Conservation (phyloP, 164 flowering plant species). For the Litsea cubeba region DNA sequence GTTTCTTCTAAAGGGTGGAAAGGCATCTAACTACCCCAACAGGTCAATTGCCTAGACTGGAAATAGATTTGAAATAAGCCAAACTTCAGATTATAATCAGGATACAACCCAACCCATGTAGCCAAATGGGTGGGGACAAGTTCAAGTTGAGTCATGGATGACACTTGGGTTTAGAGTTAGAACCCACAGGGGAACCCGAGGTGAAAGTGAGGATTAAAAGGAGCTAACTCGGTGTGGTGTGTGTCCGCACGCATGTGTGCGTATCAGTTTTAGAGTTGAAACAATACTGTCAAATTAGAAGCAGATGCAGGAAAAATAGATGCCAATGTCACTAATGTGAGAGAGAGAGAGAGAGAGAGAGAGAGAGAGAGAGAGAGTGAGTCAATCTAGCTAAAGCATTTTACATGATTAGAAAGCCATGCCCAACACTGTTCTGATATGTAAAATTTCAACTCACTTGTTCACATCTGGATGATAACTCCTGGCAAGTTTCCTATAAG, state of each 20-base stretch:
- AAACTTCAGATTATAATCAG: neutral
- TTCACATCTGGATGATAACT: constrained; percentile 91
- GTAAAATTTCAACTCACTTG: constrained; percentile 59
- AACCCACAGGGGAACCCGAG: neutral
- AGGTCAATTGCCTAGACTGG: neutral
- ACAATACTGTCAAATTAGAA: neutral
- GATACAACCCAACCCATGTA: neutral
- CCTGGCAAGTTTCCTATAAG: constrained; percentile 94
- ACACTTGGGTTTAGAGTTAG: neutral
- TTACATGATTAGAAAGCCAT: neutral
- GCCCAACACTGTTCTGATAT: neutral
- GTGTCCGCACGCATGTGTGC: too few species aligned
- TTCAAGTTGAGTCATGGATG: neutral
- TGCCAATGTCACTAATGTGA: neutral
- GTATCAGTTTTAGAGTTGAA: too few species aligned
- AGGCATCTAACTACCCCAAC: too few species aligned
- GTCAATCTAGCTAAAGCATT: neutral
- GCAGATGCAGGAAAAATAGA: neutral
- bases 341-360: too few species aligned
- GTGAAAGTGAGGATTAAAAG: neutral
- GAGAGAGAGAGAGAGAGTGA: neutral
- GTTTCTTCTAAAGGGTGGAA: too few species aligned
- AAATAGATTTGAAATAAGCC: neutral
- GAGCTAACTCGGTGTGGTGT: neutral
- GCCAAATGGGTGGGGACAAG: neutral